Base-by-base conservation (phyloP, 1,139 yeast genomes). In the Blastobotrys malaysiensis region DNA sequence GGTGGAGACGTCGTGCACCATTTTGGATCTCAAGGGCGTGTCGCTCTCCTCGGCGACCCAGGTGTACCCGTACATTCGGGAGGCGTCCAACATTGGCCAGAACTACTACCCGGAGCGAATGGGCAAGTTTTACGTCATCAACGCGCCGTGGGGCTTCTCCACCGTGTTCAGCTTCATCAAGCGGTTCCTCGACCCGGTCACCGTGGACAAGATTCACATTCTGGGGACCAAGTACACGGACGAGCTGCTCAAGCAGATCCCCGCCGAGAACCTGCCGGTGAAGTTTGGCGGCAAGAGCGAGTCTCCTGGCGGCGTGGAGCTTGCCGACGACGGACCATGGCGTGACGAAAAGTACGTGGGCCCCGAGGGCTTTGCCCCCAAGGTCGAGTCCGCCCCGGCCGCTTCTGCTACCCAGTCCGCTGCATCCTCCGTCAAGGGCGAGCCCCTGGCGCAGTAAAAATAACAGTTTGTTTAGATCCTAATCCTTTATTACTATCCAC, bases 41-140 rank as follows among this genome's bases (percentile, higher is more conserved):
- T 88, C 97, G 24, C 77, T 93, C 59, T 76, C 86, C 36, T 76
- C 95, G 52, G 96, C 96, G 44, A 82, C 86, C 60, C 88, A 86
- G 70, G 99, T 93, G 49, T 78, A 90, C 64, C 78, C 86, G 22
- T 93, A 91, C 73, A 96, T 93, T 55, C 83, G 85, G 69, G 97
- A 90, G 73, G 97, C 99, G 24, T 88, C 97, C 19, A 77, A 80
- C 65, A 89, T 93, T 67, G 97, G 98, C 59, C 99, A 93, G 76
- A 89, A 93, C 77, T 93, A 87, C 73, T 93, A 93, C 72, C 99
- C 99, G n/a, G 99, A 93, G 77, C 86, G 99, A 74, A 91, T 93
- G 98, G 98, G 99, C 67, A 90, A 89, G 73, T 93, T 93, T 70
- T 93, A 89, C 75, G 77, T 91, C 67, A 88, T 93, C 74, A 93